phyloP scores from a whole-genome alignment of 306 rosid genomes.

The Pueraria montana region DNA sequence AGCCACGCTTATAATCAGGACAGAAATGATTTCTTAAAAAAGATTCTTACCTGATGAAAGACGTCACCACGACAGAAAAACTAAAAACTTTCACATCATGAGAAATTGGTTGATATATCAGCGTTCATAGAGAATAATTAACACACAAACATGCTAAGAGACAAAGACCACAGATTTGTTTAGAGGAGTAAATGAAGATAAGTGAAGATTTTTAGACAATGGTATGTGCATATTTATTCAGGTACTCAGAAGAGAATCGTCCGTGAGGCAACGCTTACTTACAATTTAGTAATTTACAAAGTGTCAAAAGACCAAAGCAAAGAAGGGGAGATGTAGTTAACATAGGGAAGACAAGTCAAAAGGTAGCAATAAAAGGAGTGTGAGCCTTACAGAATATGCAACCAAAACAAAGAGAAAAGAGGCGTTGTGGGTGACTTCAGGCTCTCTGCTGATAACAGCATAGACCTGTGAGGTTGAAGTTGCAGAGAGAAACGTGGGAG shows the following conservation, averaged over 20 bases:
- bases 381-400: constrained; percentile 47
- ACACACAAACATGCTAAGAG: background rate
- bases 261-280: constrained; percentile 10
- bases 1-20: constrained; percentile 16
- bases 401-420: constrained; percentile 47
- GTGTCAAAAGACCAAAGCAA: background rate
- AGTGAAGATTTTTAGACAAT: constrained; percentile 27
- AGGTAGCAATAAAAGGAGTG: constrained; percentile 45
- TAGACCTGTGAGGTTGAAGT: no score
- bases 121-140: constrained; percentile 10
- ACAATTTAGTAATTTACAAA: no score
- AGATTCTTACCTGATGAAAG: constrained; percentile 48
- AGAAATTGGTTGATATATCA: background rate
- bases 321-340: no score
- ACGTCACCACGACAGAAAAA: constrained; percentile 22
- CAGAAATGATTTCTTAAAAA: constrained; percentile 1
- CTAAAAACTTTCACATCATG: constrained; percentile 44
- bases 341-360: constrained; percentile 54
- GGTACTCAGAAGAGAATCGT: constrained; percentile 28
- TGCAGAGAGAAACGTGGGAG: no score
- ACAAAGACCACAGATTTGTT: constrained; percentile 25
- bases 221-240: constrained; percentile 27
- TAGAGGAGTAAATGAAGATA: background rate
- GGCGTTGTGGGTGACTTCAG: constrained; percentile 27
- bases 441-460: no score